Evolutionary conservation across 2,329 filamentous ascomycete species (phyloP).

Genomic region (Tolypocladium tropicale): DNA sequence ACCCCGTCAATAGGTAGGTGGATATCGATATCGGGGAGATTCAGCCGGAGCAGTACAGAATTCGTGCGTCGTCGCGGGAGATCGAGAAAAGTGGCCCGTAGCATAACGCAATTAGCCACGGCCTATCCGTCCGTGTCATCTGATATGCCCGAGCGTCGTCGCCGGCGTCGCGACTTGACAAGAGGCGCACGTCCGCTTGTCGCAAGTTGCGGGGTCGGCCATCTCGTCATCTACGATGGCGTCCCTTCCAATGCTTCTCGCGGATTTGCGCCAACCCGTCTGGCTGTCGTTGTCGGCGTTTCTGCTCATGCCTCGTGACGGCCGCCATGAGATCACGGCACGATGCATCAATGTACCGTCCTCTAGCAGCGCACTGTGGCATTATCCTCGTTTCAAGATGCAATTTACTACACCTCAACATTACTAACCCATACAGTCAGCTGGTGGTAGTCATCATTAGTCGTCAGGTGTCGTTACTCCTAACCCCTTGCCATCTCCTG

Average conservation of each 20-base stretch:
- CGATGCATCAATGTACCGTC: neutral
- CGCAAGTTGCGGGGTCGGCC: neutral
- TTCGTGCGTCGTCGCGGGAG: too few relatives aligned
- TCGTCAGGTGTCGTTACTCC: neutral
- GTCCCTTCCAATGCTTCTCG: neutral
- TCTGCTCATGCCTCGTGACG: neutral
- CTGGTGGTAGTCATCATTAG: neutral
- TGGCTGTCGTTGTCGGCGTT: neutral
- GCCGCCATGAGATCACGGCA: neutral
- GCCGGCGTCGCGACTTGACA: neutral
- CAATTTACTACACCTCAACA: neutral
- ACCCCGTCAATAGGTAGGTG: too few relatives aligned
- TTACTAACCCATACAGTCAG: neutral
- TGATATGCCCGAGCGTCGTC: neutral
- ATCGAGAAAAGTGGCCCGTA: too few relatives aligned
- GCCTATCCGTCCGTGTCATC: neutral
- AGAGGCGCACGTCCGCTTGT: neutral
- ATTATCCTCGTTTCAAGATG: neutral
- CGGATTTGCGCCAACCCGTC: neutral
- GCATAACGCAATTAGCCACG: neutral
- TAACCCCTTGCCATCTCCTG: neutral
- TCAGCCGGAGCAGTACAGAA: too few relatives aligned
- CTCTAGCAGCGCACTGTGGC: neutral
- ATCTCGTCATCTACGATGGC: too few relatives aligned
- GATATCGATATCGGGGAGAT: too few relatives aligned